Evolutionary conservation across 352 stramenopile genomes (phyloP).

Genomic region (Thalassiosira gravida): DNA sequence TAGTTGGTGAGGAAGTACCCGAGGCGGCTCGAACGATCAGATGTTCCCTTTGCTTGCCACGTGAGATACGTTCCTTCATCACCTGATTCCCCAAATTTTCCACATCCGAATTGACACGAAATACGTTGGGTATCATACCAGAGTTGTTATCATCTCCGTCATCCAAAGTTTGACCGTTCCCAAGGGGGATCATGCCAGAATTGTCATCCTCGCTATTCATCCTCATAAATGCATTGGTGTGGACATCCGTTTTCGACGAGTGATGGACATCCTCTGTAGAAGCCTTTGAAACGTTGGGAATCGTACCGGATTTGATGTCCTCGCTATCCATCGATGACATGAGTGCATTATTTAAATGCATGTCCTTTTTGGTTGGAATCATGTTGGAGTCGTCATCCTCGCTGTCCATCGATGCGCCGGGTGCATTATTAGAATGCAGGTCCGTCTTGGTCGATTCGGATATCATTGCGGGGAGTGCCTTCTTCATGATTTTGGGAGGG

Average conservation of each 20-base stretch:
- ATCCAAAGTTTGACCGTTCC: not conserved
- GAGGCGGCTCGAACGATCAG: not conserved
- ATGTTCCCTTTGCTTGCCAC: not conserved
- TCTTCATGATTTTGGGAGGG: conserved; percentile 24
- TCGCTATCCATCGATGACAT: no score
- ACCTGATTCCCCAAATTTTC: conserved; percentile 29
- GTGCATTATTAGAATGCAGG: conserved; percentile 11
- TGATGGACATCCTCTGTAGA: no score
- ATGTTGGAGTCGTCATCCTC: conserved; percentile 29
- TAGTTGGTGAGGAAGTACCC: no score
- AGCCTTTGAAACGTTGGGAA: no score
- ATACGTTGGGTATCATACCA: conserved; percentile 31
- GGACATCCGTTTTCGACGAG: conserved; percentile 28
- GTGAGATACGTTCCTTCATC: not conserved
- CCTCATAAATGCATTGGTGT: conserved; percentile 20
- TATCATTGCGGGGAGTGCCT: not conserved
- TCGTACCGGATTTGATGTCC: no score
- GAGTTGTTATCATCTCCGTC: conserved; percentile 29
- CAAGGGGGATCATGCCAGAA: conserved; percentile 30
- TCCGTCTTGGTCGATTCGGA: conserved; percentile 40
- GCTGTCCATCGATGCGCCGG: not conserved
- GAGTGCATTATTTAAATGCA: no score
- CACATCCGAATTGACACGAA: conserved; percentile 1
- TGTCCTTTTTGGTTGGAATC: no score
- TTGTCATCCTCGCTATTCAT: conserved; percentile 25